Percentiles rank a stretch among this genome's conserved stretches.
These are phyloP conservation scores for Triticum monococcum DNA, from an alignment of 176 grass and related monocot genomes.

Conservation along the genomic window DNA sequence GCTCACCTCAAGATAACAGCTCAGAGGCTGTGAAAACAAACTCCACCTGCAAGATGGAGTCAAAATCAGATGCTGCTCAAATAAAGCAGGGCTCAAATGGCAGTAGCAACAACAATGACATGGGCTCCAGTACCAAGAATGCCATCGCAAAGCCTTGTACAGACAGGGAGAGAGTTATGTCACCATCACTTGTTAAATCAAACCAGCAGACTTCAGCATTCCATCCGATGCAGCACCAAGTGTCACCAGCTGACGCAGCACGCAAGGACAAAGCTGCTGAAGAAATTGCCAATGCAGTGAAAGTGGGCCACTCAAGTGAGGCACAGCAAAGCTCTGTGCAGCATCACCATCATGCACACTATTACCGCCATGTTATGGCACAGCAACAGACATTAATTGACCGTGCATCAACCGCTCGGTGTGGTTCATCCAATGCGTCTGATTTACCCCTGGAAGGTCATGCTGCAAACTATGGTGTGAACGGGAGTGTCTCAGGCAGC, in stretches of 20 bases:
- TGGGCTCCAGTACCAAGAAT: slow-evolving; percentile 87
- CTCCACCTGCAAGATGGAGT: slow-evolving; percentile 55
- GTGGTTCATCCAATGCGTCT: slow-evolving; percentile 59
- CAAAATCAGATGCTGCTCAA: slow-evolving; percentile 52
- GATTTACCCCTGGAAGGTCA: slow-evolving; percentile 61
- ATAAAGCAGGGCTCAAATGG: slow-evolving; percentile 86
- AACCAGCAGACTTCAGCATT: slow-evolving; percentile 71
- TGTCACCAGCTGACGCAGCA: slow-evolving; percentile 15
- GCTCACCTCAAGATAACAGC: slow-evolving; percentile 71
- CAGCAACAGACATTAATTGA: slow-evolving; percentile 45
- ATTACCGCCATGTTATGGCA: slow-evolving; percentile 44
- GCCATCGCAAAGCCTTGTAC: slow-evolving; percentile 42
- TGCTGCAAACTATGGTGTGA: slow-evolving; percentile 67
- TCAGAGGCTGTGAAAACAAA: slow-evolving; percentile 76
- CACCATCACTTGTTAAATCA: slow-evolving; percentile 55
- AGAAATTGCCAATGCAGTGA: slow-evolving; percentile 31
- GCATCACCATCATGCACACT: slow-evolving; percentile 69
- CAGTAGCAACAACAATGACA: slow-evolving; percentile 77
- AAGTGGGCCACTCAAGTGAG: slow-evolving; percentile 38
- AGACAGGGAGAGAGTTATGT: slow-evolving; percentile 46
- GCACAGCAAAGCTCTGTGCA: slow-evolving; percentile 40
- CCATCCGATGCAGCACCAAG: slow-evolving; percentile 56
- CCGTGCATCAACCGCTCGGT: slow-evolving; percentile 32
- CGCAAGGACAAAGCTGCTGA: slow-evolving; percentile 54
- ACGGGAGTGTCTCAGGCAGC: slow-evolving; percentile 58